Evolutionary conservation across 495 filamentous ascomycete species (phyloP), one percentile per base, ranked within the genome.

Genomic region (Hypoxylon subgilvum): DNA sequence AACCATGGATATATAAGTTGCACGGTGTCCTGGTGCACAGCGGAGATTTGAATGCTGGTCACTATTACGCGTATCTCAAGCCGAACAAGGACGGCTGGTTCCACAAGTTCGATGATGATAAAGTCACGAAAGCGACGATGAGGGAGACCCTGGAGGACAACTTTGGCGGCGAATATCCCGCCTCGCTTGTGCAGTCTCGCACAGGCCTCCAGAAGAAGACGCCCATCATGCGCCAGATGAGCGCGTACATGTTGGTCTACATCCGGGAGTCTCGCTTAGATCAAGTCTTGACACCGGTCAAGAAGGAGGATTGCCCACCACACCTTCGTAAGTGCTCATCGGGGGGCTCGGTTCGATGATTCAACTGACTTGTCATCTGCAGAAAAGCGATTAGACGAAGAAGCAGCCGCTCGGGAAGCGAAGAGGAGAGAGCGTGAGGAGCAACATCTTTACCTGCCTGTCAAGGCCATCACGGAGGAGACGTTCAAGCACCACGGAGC

Each of bases 161-260:
- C 71, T 99, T 89, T 72, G 94, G 94, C 35, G 94, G 95, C 27
- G 90, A 94, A 61, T 95, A 90, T 68, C 72, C 77, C 74, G 85
- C 86, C 55, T 70, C 75, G 1, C 74, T 78, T 18, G 74, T 77
- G 2, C 70, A 74, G 10, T 28, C 68, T 9, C 70, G 73, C 4
- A 42, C 69, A 8, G 53, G 67, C 1, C 57, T 66, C 4, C 72
- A 73, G 19, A 82, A 80, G 61, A 76, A 74, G 62, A 65, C 77
- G 1, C 74, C 76, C 0, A 52, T 79, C n/a, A 80, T 83, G 72
- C 72, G 81, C 19, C 78, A 81, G 25, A 83, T 80, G 74, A 86
- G 80, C 64, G 95, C 94, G 12, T 99, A 99, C 76, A 99, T 99
- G 94, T 73, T 99, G 75, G 95, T 99, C 10, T 99, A 99, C 69